Conservation (phyloP, 805 yeast species). For the Candida ascalaphidarum region DNA sequence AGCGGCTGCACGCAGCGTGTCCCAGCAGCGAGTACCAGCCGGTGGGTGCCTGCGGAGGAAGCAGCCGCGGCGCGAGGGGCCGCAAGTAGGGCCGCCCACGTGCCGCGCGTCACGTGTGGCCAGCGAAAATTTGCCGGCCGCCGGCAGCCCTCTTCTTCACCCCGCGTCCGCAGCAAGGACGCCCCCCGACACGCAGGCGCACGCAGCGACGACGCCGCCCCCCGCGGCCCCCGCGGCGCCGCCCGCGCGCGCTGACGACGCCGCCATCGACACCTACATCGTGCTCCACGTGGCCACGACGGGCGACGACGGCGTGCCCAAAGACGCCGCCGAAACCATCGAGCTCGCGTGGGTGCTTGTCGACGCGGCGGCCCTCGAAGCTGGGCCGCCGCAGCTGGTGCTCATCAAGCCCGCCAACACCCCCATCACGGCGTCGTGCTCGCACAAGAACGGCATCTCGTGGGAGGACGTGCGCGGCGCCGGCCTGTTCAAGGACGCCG, state of each 20-base stretch:
- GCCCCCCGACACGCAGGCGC: too few species aligned
- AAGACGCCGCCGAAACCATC: constrained; percentile 61
- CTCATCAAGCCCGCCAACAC: constrained; percentile 56
- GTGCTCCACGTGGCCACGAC: constrained; percentile 58
- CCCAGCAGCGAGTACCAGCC: too few species aligned
- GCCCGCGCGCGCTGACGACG: neutral
- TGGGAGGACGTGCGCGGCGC: constrained; percentile 57
- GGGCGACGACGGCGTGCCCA: constrained; percentile 56
- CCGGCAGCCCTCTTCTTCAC: too few species aligned
- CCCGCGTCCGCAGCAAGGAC: too few species aligned
- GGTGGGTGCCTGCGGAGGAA: too few species aligned
- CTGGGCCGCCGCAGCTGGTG: constrained; percentile 33
- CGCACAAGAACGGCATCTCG: constrained; percentile 42
- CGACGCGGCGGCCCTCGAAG: constrained; percentile 42
- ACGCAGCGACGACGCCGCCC: too few species aligned
- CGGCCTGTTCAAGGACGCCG: constrained; percentile 55
- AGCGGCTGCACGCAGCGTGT: too few species aligned
- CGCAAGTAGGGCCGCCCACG: too few species aligned
- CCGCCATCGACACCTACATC: constrained; percentile 49
- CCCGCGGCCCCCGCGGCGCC: too few species aligned
- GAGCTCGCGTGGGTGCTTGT: constrained; percentile 63
- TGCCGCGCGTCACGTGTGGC: too few species aligned
- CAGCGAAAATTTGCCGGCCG: too few species aligned
- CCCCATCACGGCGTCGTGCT: constrained; percentile 54
- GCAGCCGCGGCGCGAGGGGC: too few species aligned